Percentiles rank a stretch among this genome's conserved stretches.
Conservation (phyloP, 2,329 filamentous ascomycete species). For the Xylariaceae sp. region DNA sequence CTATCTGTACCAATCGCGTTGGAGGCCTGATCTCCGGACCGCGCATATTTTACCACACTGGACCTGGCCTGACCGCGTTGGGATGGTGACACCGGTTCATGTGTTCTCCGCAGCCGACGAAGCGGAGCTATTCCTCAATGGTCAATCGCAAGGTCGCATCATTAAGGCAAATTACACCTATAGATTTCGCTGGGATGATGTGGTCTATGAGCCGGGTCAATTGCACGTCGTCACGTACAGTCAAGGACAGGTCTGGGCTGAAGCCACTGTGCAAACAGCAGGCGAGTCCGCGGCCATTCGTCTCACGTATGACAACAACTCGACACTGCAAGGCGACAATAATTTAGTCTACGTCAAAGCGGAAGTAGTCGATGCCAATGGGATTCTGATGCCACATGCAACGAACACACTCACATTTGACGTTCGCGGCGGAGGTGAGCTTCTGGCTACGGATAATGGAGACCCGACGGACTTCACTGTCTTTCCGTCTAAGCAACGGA, state of each 20-base stretch:
- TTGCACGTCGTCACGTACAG: constrained; percentile 46
- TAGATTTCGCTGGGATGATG: constrained; percentile 50
- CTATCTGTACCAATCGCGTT: constrained; percentile 51
- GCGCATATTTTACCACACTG: constrained; percentile 54
- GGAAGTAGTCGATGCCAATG: constrained; percentile 40
- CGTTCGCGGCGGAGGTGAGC: constrained; percentile 38
- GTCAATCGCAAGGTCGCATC: constrained; percentile 39
- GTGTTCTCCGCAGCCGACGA: constrained; percentile 49
- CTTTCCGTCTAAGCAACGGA: constrained; percentile 37
- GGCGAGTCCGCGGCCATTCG: constrained; percentile 36
- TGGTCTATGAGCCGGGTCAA: constrained; percentile 45
- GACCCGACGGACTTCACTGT: constrained; percentile 40
- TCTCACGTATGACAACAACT: constrained; percentile 36
- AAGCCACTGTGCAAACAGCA: constrained; percentile 36
- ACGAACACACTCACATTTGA: constrained; percentile 41
- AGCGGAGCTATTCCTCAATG: constrained; percentile 52
- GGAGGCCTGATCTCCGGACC: constrained; percentile 43
- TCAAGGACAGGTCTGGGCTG: constrained; percentile 44
- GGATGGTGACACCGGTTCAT: constrained; percentile 49
- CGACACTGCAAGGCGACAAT: constrained; percentile 37
- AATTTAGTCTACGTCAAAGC: constrained; percentile 46
- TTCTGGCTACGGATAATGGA: constrained; percentile 50
- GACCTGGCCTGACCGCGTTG: constrained; percentile 49
- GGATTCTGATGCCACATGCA: constrained; percentile 41
- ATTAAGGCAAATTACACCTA: constrained; percentile 36